Base-by-base conservation (phyloP, 2,329 filamentous ascomycete genomes). In the Curvularia lunata region DNA sequence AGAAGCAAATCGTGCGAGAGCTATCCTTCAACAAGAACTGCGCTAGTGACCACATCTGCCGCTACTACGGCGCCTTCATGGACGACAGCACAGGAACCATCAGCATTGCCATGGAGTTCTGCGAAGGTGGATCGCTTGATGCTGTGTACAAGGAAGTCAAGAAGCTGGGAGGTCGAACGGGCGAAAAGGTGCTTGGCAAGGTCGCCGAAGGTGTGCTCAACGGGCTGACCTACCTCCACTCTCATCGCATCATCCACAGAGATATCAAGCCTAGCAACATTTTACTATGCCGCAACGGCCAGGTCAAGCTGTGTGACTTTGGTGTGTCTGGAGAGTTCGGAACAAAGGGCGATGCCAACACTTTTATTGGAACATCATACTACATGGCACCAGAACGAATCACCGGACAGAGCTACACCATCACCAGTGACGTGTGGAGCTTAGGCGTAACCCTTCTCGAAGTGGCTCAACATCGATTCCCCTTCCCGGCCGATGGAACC, bases 351-450 rank as follows among this genome's bases (percentile, higher is more conserved):
- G 95, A 98, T 75, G 95, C 95, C 64, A 97, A 98, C 77, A 99
- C 95, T 0, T 99, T 99, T 73, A 99, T 99, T 74, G 95, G 95
- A 63, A 99, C 95, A 12, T 96, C 91, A 60, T 99, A 98, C 77
- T 99, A 99, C 82, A 99, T 99, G 95, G 95, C 95, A 4, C 95
- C 95, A 0, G 95, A 99, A 78, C 90, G 95, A 51, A 99, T 99
- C 76, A 97, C 95, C 1, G 95, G 95, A 57, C 92, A 98, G 80
- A 94, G 90, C 48, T 99, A 99, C 78, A 99, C 94, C 61, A 99
- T 99, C 77, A 99, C 94, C 2, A 97, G 92, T 7, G 95, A 99
- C 69, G 95, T 99, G 55, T 99, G 95, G 95, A 97, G 93, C 41
- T 88, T 97, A 7, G 95, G 95, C 63, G 95, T 99, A 52, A 98